A percentile compares a stretch with the other conserved stretches of the same genome.
These are phyloP conservation scores for Pleurotus sapidus DNA, from an alignment of 768 basidiomycete genomes.

Conservation along the genomic window DNA sequence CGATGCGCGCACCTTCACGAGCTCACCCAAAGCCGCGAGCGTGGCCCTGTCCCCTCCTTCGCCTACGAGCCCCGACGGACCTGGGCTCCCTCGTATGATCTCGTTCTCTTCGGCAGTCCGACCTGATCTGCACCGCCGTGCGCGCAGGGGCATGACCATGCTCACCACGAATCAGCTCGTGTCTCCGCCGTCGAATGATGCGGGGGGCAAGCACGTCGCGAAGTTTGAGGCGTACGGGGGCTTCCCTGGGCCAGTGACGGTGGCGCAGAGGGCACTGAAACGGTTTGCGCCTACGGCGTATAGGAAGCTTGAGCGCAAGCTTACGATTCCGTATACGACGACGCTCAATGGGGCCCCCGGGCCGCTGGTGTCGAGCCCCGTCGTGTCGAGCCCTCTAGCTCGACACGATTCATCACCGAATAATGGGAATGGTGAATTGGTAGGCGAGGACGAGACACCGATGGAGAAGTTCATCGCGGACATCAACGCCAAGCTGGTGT, in stretches of 20 bases:
- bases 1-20: constrained; percentile 26
- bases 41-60: constrained; percentile 18
- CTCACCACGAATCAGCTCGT: constrained; percentile 13
- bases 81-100: not conserved
- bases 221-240: constrained; percentile 44
- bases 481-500: constrained; percentile 12
- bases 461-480: constrained; percentile 1
- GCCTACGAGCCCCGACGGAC: not conserved
- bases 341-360: constrained; percentile 30
- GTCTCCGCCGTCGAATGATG: constrained; percentile 5
- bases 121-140: constrained; percentile 11
- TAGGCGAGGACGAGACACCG: not conserved
- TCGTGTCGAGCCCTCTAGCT: too few relatives aligned
- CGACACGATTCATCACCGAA: too few relatives aligned
- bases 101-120: constrained; percentile 10
- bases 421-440: not conserved
- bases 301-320: constrained; percentile 39
- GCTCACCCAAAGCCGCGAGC: constrained; percentile 27
- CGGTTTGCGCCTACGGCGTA: constrained; percentile 41
- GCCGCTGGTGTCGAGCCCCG: too few relatives aligned
- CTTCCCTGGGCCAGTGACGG: constrained; percentile 41
- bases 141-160: constrained; percentile 30
- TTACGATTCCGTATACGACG: constrained; percentile 48
- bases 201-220: not conserved
- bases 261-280: constrained; percentile 35